Evolutionary conservation across 1,139 yeast species (phyloP).

Genomic region (Geotrichum carabidarum): DNA sequence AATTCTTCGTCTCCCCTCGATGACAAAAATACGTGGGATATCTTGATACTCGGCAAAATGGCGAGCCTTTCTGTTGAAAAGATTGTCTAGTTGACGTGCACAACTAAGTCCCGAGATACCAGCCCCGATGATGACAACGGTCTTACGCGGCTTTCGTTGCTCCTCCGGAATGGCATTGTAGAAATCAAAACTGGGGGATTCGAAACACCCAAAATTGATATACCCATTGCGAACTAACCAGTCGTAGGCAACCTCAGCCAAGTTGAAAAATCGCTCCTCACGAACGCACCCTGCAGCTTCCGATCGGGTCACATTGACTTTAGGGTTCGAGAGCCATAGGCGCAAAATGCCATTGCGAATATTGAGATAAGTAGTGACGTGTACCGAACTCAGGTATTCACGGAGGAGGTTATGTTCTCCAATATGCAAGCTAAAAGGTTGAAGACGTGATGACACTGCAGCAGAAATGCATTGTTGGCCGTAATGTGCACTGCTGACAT

Average conservation of each 20-base stretch:
- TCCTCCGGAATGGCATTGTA: constrained; percentile 24
- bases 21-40: constrained; percentile 38
- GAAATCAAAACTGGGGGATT: constrained; percentile 26
- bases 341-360: constrained; percentile 43
- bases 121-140: constrained; percentile 42
- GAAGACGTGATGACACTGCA: constrained; percentile 41
- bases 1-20: constrained; percentile 42
- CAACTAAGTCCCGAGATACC: constrained; percentile 44
- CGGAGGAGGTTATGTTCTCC: constrained; percentile 39
- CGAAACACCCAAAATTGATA: constrained; percentile 43
- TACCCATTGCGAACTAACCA: constrained; percentile 42
- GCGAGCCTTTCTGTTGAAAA: constrained; percentile 37
- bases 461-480: constrained; percentile 42
- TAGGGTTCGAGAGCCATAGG: constrained; percentile 44
- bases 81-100: constrained; percentile 41
- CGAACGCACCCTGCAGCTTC: constrained; percentile 45
- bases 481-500: constrained; percentile 36
- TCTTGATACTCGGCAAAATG: constrained; percentile 38
- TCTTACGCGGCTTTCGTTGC: constrained; percentile 36
- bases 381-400: constrained; percentile 35
- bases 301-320: constrained; percentile 39
- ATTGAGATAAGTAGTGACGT: constrained; percentile 42
- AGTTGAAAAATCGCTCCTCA: constrained; percentile 39
- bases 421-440: constrained; percentile 37
- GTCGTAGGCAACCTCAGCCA: constrained; percentile 44